phyloP scores from a whole-genome alignment of 2,329 filamentous ascomycete genomes.

The Bipolaris sorokiniana region DNA sequence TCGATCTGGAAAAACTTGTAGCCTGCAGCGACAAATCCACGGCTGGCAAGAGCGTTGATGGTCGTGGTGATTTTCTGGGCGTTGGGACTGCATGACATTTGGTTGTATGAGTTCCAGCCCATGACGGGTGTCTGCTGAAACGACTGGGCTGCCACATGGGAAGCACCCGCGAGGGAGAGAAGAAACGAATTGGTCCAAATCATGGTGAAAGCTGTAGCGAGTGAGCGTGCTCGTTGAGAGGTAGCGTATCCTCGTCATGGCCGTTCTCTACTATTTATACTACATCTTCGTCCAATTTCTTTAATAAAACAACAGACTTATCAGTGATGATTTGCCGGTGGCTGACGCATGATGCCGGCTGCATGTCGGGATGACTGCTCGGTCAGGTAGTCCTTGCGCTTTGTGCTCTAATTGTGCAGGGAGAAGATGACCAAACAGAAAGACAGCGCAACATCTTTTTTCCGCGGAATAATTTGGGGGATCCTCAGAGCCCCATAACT shows the following conservation, averaged over 20 bases:
- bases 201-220: neutral
- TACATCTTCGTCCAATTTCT: neutral
- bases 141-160: slow-evolving; percentile 20
- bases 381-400: slow-evolving; percentile 5
- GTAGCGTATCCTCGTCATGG: neutral
- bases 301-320: neutral
- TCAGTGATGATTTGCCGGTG: slow-evolving; percentile 9
- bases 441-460: slow-evolving; percentile 2
- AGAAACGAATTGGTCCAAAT: slow-evolving; percentile 12
- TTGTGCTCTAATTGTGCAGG: neutral
- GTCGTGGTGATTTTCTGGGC: slow-evolving; percentile 24
- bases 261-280: neutral
- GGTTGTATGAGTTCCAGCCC: slow-evolving; percentile 31
- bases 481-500: neutral
- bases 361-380: slow-evolving; percentile 5
- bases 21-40: slow-evolving; percentile 25
- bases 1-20: slow-evolving; percentile 31
- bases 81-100: slow-evolving; percentile 24
- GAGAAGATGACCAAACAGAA: neutral
- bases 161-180: slow-evolving; percentile 15
- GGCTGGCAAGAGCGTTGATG: slow-evolving; percentile 25
- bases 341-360: neutral
- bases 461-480: slow-evolving; percentile 8
- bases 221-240: neutral
- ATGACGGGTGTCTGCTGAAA: slow-evolving; percentile 27